phyloP scores from a whole-genome alignment of 2,329 filamentous ascomycete species.

The Exophiala mesophila region DNA sequence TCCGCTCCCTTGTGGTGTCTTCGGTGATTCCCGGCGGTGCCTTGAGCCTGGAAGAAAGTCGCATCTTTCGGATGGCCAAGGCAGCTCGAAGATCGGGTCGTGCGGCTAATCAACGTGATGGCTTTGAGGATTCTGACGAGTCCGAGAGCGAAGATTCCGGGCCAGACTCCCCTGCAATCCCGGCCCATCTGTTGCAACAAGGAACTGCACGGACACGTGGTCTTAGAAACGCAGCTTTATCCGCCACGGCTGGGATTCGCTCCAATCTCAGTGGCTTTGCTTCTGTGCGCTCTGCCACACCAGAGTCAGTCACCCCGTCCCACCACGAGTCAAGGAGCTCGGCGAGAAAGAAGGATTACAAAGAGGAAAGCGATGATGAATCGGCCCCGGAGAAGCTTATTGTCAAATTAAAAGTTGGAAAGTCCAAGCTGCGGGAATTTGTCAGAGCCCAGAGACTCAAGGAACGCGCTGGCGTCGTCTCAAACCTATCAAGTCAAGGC shows the following conservation, averaged over 20 bases:
- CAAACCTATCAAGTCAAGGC: conserved; percentile 24
- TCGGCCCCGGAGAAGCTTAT: conserved; percentile 56
- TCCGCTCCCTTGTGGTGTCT: conserved; percentile 86
- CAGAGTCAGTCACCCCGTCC: conserved; percentile 60
- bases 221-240: conserved; percentile 82
- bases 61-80: conserved; percentile 74
- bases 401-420: conserved; percentile 69
- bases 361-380: conserved; percentile 75
- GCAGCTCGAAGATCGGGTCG: conserved; percentile 52
- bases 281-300: conserved; percentile 74
- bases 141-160: conserved; percentile 78
- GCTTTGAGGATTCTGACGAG: conserved; percentile 74
- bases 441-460: conserved; percentile 51
- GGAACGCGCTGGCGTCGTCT: conserved; percentile 33
- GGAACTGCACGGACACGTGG: conserved; percentile 81
- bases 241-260: conserved; percentile 79
- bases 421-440: conserved; percentile 63
- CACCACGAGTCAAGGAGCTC: conserved; percentile 70
- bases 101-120: conserved; percentile 53
- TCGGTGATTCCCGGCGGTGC: conserved; percentile 87
- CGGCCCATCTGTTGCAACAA: conserved; percentile 58
- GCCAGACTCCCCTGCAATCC: conserved; percentile 75
- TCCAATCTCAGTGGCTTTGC: conserved; percentile 59
- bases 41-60: conserved; percentile 72
- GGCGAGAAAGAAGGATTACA: conserved; percentile 57